Evolutionary conservation across 805 yeast genomes (phyloP).

Genomic region (Debaryomyces prosopidis): DNA sequence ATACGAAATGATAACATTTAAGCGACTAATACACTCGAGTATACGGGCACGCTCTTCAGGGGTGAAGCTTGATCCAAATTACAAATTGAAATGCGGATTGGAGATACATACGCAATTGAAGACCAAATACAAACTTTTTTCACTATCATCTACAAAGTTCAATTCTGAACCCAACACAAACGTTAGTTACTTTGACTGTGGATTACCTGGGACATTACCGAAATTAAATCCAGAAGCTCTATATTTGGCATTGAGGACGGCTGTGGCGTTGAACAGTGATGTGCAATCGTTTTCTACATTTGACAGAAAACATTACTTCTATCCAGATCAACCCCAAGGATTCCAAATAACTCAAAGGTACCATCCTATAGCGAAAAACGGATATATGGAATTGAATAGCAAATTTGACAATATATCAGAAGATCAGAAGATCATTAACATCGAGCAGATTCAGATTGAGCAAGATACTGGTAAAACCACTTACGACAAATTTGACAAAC

Average conservation of each 20-base stretch:
- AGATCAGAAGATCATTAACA: constrained; percentile 49
- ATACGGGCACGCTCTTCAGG: background rate
- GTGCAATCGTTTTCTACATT: constrained; percentile 63
- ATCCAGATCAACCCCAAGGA: constrained; percentile 95
- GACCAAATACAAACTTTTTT: constrained; percentile 75
- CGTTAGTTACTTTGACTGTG: constrained; percentile 77
- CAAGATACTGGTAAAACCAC: constrained; percentile 90
- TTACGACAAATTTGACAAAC: constrained; percentile 45
- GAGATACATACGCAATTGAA: constrained; percentile 91
- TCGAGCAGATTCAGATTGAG: constrained; percentile 85
- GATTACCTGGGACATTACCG: constrained; percentile 94
- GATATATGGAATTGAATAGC: constrained; percentile 49
- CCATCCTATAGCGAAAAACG: constrained; percentile 74
- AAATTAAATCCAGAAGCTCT: constrained; percentile 73
- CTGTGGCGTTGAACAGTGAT: constrained; percentile 62
- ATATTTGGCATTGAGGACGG: constrained; percentile 68
- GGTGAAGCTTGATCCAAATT: constrained; percentile 17
- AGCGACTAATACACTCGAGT: constrained; percentile 5
- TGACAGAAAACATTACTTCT: constrained; percentile 94
- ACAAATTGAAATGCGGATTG: constrained; percentile 72
- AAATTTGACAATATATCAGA: constrained; percentile 54
- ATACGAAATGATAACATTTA: constrained; percentile 2
- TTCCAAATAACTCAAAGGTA: constrained; percentile 93
- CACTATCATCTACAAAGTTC: constrained; percentile 49
- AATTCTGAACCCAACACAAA: constrained; percentile 63